Evolutionary conservation across 352 stramenopile species (phyloP).

Genomic region (Globisporangium yorkense): DNA sequence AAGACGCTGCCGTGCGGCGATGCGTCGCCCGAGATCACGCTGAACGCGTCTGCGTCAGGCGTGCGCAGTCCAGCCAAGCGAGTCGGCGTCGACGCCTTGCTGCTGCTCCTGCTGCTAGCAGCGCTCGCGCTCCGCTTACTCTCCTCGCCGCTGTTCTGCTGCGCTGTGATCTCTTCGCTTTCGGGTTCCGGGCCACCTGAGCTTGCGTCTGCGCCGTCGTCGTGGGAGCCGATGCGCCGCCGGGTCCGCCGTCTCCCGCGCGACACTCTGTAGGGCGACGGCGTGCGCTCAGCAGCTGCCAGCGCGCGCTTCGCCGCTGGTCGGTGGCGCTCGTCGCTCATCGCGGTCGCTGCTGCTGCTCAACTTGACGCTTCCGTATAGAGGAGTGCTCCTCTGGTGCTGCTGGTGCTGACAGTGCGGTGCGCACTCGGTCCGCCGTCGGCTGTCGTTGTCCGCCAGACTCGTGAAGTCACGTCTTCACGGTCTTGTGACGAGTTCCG

Average conservation of each 20-base stretch:
- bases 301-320: slow-evolving; percentile 9
- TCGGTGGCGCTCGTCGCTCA: not conserved
- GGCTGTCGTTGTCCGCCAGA: too few species aligned
- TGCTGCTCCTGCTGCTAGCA: slow-evolving; percentile 14
- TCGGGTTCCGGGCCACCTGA: not conserved
- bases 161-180: not conserved
- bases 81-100: slow-evolving; percentile 12
- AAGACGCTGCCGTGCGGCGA: slow-evolving; percentile 39
- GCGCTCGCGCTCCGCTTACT: slow-evolving; percentile 1
- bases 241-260: slow-evolving; percentile 3
- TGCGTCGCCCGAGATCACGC: slow-evolving; percentile 44
- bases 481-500: not conserved
- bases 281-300: not conserved
- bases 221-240: slow-evolving; percentile 8
- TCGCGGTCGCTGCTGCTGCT: not conserved
- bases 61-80: slow-evolving; percentile 13
- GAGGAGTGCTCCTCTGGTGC: too few species aligned
- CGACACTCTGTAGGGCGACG: not conserved
- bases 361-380: too few species aligned
- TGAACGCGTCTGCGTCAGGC: slow-evolving; percentile 20
- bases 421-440: not conserved
- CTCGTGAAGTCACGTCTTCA: too few species aligned
- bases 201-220: not conserved
- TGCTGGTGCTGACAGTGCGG: not conserved
- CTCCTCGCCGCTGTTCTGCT: not conserved